Conservation (phyloP, 2,329 filamentous ascomycete genomes). For the Claviceps sp. region DNA sequence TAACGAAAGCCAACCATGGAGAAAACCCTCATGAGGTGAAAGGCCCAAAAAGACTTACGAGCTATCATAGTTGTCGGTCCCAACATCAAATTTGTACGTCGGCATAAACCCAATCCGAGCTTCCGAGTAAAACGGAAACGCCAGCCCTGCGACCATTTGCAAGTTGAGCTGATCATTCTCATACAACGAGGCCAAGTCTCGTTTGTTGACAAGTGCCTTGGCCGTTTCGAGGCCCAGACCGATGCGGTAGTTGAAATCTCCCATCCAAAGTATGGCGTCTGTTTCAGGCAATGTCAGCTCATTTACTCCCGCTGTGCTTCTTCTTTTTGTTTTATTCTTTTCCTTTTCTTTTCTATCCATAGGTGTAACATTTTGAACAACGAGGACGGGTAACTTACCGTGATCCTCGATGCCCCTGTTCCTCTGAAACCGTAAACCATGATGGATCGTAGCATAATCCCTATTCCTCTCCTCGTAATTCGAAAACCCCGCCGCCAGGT, state of each 20-base stretch:
- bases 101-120: constrained; percentile 77
- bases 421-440: constrained; percentile 78
- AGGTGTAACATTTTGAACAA: too few relatives aligned
- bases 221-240: constrained; percentile 69
- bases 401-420: constrained; percentile 89
- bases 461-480: constrained; percentile 95
- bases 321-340: too few relatives aligned
- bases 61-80: constrained; percentile 78
- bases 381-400: constrained; percentile 29
- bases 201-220: constrained; percentile 56
- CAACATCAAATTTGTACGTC: constrained; percentile 92
- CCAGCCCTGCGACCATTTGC: constrained; percentile 86
- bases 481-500: constrained; percentile 87
- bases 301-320: too few relatives aligned
- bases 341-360: not conserved
- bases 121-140: constrained; percentile 88
- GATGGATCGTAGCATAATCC: constrained; percentile 80
- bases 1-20: not conserved
- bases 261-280: constrained; percentile 80
- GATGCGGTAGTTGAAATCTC: constrained; percentile 97
- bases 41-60: constrained; percentile 42
- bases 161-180: constrained; percentile 92
- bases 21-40: not conserved
- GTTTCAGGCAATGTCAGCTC: not conserved
- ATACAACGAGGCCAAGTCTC: constrained; percentile 67